Percentiles rank a stretch among this genome's conserved stretches.
phyloP scores from a whole-genome alignment of 805 yeast genomes.

The Yamadazyma laniorum region DNA sequence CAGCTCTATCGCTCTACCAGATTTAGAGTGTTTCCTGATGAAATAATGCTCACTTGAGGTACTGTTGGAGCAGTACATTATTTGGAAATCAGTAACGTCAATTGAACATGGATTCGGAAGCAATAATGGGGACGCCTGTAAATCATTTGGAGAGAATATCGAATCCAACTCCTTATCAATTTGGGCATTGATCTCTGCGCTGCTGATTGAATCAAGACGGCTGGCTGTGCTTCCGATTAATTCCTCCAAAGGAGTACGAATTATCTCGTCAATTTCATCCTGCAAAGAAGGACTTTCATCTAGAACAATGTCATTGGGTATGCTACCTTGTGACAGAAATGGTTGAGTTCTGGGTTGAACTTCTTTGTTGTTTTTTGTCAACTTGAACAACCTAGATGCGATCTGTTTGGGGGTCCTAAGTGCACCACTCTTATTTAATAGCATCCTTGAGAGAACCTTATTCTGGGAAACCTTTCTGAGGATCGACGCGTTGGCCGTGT shows the following conservation, averaged over 20 bases:
- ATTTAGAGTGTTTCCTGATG: slow-evolving; percentile 2
- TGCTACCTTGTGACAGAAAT: slow-evolving; percentile 4
- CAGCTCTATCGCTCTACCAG: neutral
- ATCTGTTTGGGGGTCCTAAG: slow-evolving; percentile 39
- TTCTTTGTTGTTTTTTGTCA: slow-evolving; percentile 18
- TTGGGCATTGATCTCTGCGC: slow-evolving; percentile 26
- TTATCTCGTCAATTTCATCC: slow-evolving; percentile 27
- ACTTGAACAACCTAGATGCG: slow-evolving; percentile 28
- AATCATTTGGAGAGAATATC: slow-evolving; percentile 25
- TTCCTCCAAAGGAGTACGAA: slow-evolving; percentile 28
- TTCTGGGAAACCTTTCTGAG: slow-evolving; percentile 38
- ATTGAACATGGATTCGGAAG: neutral
- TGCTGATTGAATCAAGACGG: slow-evolving; percentile 19
- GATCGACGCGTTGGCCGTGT: slow-evolving; percentile 19
- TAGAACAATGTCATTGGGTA: slow-evolving; percentile 7
- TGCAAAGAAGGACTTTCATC: slow-evolving; percentile 14
- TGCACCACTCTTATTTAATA: slow-evolving; percentile 34
- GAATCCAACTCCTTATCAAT: slow-evolving; percentile 27
- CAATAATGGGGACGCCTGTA: slow-evolving; percentile 5
- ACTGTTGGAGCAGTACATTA: slow-evolving; percentile 5
- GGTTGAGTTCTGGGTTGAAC: neutral
- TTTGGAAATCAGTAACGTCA: slow-evolving; percentile 7
- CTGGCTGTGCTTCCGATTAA: slow-evolving; percentile 15
- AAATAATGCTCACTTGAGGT: slow-evolving; percentile 10
- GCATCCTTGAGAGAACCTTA: slow-evolving; percentile 40